Percentiles rank a stretch among this genome's conserved stretches.
Conservation (phyloP, 495 filamentous ascomycete species). For the Evernia prunastri region DNA sequence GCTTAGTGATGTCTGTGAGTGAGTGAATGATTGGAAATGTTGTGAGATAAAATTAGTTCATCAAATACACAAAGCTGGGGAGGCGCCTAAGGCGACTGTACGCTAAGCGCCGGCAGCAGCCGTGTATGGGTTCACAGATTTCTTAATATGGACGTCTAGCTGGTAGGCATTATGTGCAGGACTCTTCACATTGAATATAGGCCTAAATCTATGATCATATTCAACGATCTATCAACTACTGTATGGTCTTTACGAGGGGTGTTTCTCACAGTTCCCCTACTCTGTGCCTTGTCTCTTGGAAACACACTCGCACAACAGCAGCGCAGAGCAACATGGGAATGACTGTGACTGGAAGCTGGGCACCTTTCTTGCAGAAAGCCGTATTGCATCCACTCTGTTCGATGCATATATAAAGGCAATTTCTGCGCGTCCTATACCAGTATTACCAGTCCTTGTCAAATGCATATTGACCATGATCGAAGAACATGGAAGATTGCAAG, state of each 20-base stretch:
- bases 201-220: no score
- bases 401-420: not conserved
- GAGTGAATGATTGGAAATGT: not conserved
- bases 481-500: not conserved
- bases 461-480: not conserved
- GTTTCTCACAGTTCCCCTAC: not conserved
- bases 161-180: no score
- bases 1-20: not conserved
- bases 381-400: not conserved
- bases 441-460: not conserved
- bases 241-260: not conserved
- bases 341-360: not conserved
- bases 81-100: conserved; percentile 1
- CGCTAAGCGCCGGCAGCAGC: not conserved
- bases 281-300: not conserved
- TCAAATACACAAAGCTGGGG: not conserved
- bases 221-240: not conserved
- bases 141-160: not conserved
- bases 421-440: not conserved
- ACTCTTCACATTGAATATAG: no score
- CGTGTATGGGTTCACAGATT: not conserved
- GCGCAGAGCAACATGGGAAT: not conserved
- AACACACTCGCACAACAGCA: not conserved
- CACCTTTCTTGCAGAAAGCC: not conserved
- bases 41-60: not conserved